These are phyloP conservation scores for Eucalyptus pauciflora DNA, from an alignment of 345 rosid genomes.

Conservation along the genomic window DNA sequence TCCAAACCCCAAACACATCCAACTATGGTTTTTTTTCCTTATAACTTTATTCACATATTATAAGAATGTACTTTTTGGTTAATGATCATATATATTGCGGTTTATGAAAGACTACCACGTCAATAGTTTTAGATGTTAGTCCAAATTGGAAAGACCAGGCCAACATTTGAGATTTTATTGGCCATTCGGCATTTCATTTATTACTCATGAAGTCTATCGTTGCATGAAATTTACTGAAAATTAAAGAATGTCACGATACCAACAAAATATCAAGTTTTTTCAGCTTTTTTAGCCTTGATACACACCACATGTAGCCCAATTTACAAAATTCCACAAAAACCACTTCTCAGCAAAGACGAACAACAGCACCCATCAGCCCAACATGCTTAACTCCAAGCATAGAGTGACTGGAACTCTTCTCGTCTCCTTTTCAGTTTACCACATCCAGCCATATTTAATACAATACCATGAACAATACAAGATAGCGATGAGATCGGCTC, in stretches of 20 bases:
- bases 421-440: background rate
- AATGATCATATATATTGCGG: background rate
- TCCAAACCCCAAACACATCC: too few species aligned
- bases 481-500: background rate
- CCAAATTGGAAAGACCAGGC: background rate
- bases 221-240: background rate
- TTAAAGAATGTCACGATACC: background rate
- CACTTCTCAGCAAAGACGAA: background rate
- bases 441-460: background rate
- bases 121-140: background rate
- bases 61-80: too few species aligned
- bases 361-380: background rate
- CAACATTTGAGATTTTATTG: too few species aligned
- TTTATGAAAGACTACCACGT: background rate
- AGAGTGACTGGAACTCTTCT: background rate
- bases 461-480: background rate
- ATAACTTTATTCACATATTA: too few species aligned
- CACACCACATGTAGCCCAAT: background rate
- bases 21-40: too few species aligned
- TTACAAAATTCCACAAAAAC: background rate
- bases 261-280: too few species aligned
- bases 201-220: background rate
- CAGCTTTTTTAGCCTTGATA: too few species aligned
- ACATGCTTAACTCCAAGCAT: background rate
- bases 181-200: background rate